phyloP scores from a whole-genome alignment of 2,329 filamentous ascomycete genomes.

The Myriosclerotinia scirpicola region DNA sequence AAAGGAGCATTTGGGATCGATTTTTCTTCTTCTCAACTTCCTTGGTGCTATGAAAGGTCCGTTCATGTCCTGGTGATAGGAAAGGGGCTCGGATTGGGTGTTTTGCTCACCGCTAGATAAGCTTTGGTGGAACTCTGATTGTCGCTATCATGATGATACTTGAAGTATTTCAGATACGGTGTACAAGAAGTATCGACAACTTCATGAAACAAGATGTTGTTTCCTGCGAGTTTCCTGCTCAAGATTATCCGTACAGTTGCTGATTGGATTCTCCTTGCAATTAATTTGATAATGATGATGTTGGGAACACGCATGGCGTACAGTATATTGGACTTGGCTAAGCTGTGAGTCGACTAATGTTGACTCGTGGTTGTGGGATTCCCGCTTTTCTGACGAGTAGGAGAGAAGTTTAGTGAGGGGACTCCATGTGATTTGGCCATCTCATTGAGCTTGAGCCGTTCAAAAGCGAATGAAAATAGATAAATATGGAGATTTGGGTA shows the following conservation, averaged over 20 bases:
- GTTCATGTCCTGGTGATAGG: constrained; percentile 17
- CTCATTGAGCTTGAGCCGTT: constrained; percentile 15
- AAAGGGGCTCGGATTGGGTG: constrained; percentile 20
- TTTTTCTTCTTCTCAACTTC: not conserved
- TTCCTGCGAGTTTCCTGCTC: not conserved
- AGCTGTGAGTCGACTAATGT: constrained; percentile 10
- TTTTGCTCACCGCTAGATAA: constrained; percentile 23
- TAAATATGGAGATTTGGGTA: not conserved
- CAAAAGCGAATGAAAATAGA: constrained; percentile 11
- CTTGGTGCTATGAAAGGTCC: not conserved
- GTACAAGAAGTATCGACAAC: constrained; percentile 8
- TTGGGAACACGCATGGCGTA: constrained; percentile 1
- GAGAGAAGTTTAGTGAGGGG: constrained; percentile 1
- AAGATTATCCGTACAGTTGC: not conserved
- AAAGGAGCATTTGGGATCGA: constrained; percentile 3
- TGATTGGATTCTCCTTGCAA: constrained; percentile 13
- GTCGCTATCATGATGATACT: constrained; percentile 18
- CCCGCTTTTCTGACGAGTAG: constrained; percentile 20
- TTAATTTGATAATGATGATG: constrained; percentile 5
- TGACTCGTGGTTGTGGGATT: constrained; percentile 15
- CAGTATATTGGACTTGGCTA: constrained; percentile 2
- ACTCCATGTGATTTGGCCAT: constrained; percentile 16
- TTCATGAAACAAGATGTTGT: constrained; percentile 13
- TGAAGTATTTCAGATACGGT: constrained; percentile 15
- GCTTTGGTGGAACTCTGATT: constrained; percentile 23